These are phyloP conservation scores for Cryptococcus sp. DNA, from an alignment of 1,284 basidiomycete species.

Conservation along the genomic window DNA sequence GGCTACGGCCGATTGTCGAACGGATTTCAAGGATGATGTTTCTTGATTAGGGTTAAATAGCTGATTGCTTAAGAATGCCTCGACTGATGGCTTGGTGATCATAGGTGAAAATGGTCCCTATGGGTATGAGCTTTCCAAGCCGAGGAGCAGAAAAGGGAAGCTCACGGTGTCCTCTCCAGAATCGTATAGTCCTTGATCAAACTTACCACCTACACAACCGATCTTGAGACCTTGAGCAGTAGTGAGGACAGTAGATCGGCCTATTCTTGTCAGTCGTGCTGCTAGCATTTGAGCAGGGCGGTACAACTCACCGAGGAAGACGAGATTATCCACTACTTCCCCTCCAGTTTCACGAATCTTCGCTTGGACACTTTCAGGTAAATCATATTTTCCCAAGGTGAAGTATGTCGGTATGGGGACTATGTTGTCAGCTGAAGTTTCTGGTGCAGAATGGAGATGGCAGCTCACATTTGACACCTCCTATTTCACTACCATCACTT, in stretches of 20 bases:
- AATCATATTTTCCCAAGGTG: conserved; percentile 71
- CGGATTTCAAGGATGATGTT: conserved; percentile 63
- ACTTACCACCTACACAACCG: conserved; percentile 75
- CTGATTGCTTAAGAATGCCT: conserved; percentile 58
- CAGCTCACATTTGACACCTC: conserved; percentile 40
- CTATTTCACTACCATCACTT: conserved; percentile 50
- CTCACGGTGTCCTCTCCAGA: conserved; percentile 5
- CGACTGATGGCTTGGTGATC: conserved; percentile 63
- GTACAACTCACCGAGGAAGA: conserved; percentile 66
- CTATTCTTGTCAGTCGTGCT: conserved; percentile 49
- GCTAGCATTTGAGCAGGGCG: not conserved
- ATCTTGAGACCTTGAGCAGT: conserved; percentile 80
- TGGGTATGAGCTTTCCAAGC: conserved; percentile 54
- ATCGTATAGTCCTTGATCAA: conserved; percentile 59
- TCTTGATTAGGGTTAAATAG: conserved; percentile 47
- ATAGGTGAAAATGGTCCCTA: conserved; percentile 67
- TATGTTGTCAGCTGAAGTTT: conserved; percentile 30
- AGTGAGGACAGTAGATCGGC: conserved; percentile 74
- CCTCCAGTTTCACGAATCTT: conserved; percentile 69
- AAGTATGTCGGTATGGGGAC: conserved; percentile 89
- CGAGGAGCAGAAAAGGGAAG: not conserved
- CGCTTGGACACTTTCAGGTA: conserved; percentile 67
- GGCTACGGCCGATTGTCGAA: conserved; percentile 64
- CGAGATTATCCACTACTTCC: conserved; percentile 73
- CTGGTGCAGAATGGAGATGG: conserved; percentile 7